Evolutionary conservation across 306 rosid species (phyloP), one percentile per base, ranked within the genome.

Genomic region (Dalbergia cultrata): DNA sequence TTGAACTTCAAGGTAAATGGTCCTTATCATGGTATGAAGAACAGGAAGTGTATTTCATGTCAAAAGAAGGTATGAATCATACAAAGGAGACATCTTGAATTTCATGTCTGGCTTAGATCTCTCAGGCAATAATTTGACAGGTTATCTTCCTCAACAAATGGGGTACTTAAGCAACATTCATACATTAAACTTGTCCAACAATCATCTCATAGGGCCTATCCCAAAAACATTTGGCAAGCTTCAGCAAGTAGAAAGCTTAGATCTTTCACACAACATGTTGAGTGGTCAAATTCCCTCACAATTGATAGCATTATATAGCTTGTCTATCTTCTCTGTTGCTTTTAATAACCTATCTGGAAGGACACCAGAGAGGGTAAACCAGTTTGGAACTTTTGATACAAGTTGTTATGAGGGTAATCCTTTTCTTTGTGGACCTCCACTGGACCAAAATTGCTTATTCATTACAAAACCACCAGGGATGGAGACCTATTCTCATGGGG

Each of bases 91-190:
- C 11, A 69, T 76, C 10, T 64, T 82, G 5, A 39, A 82, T 14
- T 49, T 18, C n/a, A 82, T 76, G 78, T 66, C 78, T 7, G 82
- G 82, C 4, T 2, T 82, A 13, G 85, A 82, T 70, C 31, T 82
- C 19, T 82, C 78, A 8, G 0, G 1, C 9, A 82, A 82, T 31
- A 39, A 60, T 0, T 9, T 81, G 22, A 74, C 7, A 5, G 66
- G 83, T 31, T 14, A 33, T 5, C 61, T 80, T 16, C 83, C 83
- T 12, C 21, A 9, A 1, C 19, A 76, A 18, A 37, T 76, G 5
- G 85, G 82, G 31, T 14, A 82, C 35, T 4, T 70, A 1, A 34
- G 12, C 10, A 16, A 2, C 11, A 41, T 82, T 1, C 74, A 14
- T 13, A 16, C 82, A 4, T 14, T 76, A 21, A 82, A 82, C 33